A percentile compares a stretch with the other conserved stretches of the same genome.
Evolutionary conservation across 1,139 yeast genomes (phyloP).

Genomic region (Debaryomycetaceae sp.): DNA sequence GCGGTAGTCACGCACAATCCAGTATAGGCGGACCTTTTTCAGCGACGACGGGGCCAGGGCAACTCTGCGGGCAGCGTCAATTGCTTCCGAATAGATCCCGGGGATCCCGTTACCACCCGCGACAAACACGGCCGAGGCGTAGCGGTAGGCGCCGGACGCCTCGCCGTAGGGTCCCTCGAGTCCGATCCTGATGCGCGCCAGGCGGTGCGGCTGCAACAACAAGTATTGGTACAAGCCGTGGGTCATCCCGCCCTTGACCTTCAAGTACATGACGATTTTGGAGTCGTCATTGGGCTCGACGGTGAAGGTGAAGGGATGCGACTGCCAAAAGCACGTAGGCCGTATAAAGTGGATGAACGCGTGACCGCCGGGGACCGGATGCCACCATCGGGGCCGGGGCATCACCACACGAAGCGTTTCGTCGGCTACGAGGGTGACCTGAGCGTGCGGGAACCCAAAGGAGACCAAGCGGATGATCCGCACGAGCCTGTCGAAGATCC

Average conservation of each 20-base stretch:
- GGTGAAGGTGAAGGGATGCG: conserved; percentile 29
- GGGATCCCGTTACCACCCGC: conserved; percentile 44
- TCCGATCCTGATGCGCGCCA: conserved; percentile 20
- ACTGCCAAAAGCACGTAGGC: conserved; percentile 24
- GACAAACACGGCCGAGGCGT: conserved; percentile 24
- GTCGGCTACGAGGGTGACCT: conserved; percentile 20
- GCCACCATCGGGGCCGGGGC: conserved; percentile 32
- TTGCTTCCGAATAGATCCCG: conserved; percentile 31
- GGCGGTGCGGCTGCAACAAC: conserved; percentile 12
- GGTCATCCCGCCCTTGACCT: conserved; percentile 30
- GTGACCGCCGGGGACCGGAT: conserved; percentile 38
- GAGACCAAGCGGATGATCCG: conserved; percentile 21
- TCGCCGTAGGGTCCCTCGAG: conserved; percentile 42
- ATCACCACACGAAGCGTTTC: conserved; percentile 31
- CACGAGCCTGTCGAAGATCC: conserved; percentile 33
- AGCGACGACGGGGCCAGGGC: conserved; percentile 7
- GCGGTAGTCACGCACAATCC: conserved; percentile 40
- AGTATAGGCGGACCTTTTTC: conserved; percentile 27
- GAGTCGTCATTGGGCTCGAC: conserved; percentile 5
- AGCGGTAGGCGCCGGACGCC: conserved; percentile 20
- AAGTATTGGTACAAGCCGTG: conserved; percentile 15
- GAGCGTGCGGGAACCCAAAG: conserved; percentile 31
- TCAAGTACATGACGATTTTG: conserved; percentile 18
- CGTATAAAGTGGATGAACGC: conserved; percentile 37
- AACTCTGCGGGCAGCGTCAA: conserved; percentile 11